Base-by-base conservation (phyloP, 1,284 basidiomycete genomes). In the Sporisorium iseilematis-ciliati region DNA sequence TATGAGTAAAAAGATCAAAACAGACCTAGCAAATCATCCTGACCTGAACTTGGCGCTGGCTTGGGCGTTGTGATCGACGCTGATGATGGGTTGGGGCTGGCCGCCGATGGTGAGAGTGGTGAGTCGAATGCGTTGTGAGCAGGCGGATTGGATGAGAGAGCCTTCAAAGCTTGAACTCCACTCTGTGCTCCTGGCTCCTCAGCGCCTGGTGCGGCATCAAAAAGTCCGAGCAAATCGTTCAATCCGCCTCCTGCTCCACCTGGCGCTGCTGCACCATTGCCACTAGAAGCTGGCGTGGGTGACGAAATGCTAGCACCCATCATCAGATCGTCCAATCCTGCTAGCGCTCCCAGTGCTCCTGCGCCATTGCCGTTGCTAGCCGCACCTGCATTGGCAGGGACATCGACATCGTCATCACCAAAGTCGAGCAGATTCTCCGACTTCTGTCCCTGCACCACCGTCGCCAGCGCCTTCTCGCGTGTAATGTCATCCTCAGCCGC, bases 381-480 rank as follows among this genome's bases (percentile, higher is more conserved):
- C n/a, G 26, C 53, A n/a, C 52, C 40, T 6, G 52, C 52, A 10
- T 20, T 54, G 18, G 55, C 29, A 2, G 61, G 55, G 4, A 71
- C 35, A 7, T 64, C 65, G 11, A 74, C 79, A 40, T 81, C 77
- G 51, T 85, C 83, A 48, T 82, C 83, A 42, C 80, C 81, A 57
- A 84, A 80, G 60, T 84, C 83, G 46, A 84, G 69, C 57, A 84
- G 65, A 20, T 83, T 82, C 60, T 85, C 83, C 25, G 78, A 76
- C 50, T 81, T 82, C 50, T 80, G 77, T 33, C 83, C 83, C 57
- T 83, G 81, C 3, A 84, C 81, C 12, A 84, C 85, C 91, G 93
- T 84, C 10, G 80, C 82, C 16, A 84, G 72, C 16, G 82, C 83
- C 48, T 80, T 81, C 21, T 82, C 75, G 2, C 81, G 67, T 21